A percentile compares a stretch with the other conserved stretches of the same genome.
These are phyloP conservation scores for Saccharomycopsis fermentans DNA, from an alignment of 805 yeast genomes.

Conservation along the genomic window DNA sequence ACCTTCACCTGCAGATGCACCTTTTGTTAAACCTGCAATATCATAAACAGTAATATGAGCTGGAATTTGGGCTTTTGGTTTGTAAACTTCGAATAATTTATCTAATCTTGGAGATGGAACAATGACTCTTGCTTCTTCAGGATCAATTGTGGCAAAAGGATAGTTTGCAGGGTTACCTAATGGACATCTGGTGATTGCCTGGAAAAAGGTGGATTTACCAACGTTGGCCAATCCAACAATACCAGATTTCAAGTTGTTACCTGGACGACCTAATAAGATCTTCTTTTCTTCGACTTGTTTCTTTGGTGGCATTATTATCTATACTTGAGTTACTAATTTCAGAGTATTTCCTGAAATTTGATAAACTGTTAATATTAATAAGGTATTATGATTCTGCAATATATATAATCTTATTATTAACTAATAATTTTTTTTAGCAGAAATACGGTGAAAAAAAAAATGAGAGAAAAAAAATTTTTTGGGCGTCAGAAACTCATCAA, in stretches of 20 bases:
- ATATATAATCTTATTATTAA: no score
- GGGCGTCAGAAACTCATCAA: no score
- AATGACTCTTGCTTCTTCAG: conserved; percentile 93
- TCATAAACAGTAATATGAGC: conserved; percentile 90
- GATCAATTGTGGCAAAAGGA: conserved; percentile 96
- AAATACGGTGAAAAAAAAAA: no score
- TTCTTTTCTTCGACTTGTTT: conserved; percentile 61
- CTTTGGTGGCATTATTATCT: conserved; percentile 57
- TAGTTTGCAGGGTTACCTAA: conserved; percentile 96
- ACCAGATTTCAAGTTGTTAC: conserved; percentile 67
- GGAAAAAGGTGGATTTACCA: conserved; percentile 96
- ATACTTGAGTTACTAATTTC: not conserved
- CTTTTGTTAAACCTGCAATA: conserved; percentile 96
- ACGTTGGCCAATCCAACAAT: conserved; percentile 90
- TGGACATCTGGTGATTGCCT: conserved; percentile 87
- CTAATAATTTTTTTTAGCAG: no score
- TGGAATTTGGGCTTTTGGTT: conserved; percentile 80
- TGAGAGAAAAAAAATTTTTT: no score
- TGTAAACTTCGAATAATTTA: conserved; percentile 59
- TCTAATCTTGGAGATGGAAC: conserved; percentile 91
- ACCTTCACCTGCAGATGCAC: conserved; percentile 96
- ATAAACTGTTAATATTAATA: no score
- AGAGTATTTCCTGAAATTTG: no score
- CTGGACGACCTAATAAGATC: conserved; percentile 76
- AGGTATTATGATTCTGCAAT: no score